Base-by-base conservation (phyloP, 2,329 filamentous ascomycete species). In the Neofusicoccum parvum region DNA sequence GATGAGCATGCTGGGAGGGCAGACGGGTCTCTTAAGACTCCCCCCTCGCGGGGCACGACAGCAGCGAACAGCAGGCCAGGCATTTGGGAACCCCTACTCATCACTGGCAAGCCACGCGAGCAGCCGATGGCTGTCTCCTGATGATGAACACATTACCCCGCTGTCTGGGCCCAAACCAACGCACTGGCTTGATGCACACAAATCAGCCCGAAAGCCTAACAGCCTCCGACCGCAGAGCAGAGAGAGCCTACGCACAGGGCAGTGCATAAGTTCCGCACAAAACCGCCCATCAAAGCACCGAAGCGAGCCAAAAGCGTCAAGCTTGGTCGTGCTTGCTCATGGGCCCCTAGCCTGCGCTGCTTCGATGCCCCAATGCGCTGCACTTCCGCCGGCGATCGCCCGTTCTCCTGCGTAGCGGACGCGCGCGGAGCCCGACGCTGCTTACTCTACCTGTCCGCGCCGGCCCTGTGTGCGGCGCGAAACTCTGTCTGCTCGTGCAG, bases 131-230 rank as follows among this genome's bases (percentile, higher is more conserved):
- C 56, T 48, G 56, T 60, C 56, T 60, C 56, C 53, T 65, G 50
- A 56, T 64, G 63, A 65, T 58, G 53, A 59, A 58, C 63, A 65
- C 63, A 48, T 50, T 59, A 65, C 63, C 63, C 63, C 63, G 63
- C 63, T 46, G 43, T 41, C 54, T 58, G 34, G 53, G 20, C 50
- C 45, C 36, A 23, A 36, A 17, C 15, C 14, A 15, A 53, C 27
- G 23, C 23, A 6, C 23, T 32, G 48, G 48, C 48, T 11, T 15
- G 12, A 27, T 11, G 50, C 36, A 23, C 23, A 3, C 5, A 36
- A 15, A 17, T 27, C 27, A 23, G 49, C 14, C 49, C 49, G 49
- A 51, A 51, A 51, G 12, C 49, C 49, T 14, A 51, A 51, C 12
- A 17, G 50, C 32, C 34, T 32, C 27, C 27, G 27, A 10, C 32